These are phyloP conservation scores for Komagataea norvegica DNA, from an alignment of 1,139 yeast species.

Conservation along the genomic window DNA sequence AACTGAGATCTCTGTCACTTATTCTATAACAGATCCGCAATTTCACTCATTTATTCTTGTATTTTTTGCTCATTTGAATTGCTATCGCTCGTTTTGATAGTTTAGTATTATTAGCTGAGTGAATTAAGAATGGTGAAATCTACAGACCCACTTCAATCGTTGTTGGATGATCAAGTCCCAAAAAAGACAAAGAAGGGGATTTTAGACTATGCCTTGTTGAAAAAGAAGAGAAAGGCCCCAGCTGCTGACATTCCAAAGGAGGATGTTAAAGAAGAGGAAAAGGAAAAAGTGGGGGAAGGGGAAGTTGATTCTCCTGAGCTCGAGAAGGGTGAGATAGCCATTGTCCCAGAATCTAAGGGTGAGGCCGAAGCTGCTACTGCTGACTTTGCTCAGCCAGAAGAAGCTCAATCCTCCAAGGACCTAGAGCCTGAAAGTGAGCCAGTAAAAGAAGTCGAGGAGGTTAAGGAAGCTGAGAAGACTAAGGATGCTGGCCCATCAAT, in stretches of 20 bases:
- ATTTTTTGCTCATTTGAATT: not conserved
- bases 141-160: not conserved
- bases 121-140: slow-evolving; percentile 1
- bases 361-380: not conserved
- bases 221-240: slow-evolving; percentile 6
- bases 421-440: not conserved
- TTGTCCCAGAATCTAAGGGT: not conserved
- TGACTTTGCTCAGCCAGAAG: not conserved
- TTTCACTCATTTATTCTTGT: not conserved
- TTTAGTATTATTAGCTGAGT: no score
- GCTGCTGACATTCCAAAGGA: not conserved
- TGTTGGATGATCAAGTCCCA: not conserved
- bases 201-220: slow-evolving; percentile 10
- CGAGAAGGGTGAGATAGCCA: not conserved
- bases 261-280: not conserved
- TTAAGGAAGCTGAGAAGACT: not conserved
- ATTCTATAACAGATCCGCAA: not conserved
- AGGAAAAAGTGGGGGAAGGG: no score
- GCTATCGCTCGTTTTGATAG: not conserved
- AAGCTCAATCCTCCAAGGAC: no score
- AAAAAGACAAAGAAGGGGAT: slow-evolving; percentile 10
- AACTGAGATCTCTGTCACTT: no score
- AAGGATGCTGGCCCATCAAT: not conserved
- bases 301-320: no score
- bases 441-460: not conserved